Percentiles rank a stretch among this genome's conserved stretches.
Conservation (phyloP, 768 basidiomycete species). For the Lactarius sp. region DNA sequence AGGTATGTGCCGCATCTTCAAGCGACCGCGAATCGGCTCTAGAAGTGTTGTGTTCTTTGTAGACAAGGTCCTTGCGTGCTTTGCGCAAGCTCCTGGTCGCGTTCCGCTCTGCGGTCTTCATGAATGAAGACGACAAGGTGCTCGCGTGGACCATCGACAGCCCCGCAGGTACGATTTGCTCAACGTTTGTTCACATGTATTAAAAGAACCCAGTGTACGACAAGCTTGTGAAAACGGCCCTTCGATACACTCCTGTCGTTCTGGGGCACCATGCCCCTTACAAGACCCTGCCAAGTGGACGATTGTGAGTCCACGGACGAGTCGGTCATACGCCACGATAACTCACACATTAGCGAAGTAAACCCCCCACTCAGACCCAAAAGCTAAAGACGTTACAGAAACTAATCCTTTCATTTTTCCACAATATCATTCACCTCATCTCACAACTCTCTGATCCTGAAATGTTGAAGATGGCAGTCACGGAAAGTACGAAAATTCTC, state of each 20-base stretch:
- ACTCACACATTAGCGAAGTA: constrained; percentile 44
- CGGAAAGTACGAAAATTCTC: constrained; percentile 82
- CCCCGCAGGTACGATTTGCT: constrained; percentile 51
- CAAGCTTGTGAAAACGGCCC: constrained; percentile 81
- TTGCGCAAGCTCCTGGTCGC: constrained; percentile 81
- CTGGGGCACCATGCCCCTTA: constrained; percentile 84
- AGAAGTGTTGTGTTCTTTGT: constrained; percentile 8
- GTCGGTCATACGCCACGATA: neutral
- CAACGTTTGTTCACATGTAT: neutral
- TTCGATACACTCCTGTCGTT: constrained; percentile 88
- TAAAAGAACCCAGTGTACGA: constrained; percentile 68
- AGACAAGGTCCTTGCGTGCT: constrained; percentile 84
- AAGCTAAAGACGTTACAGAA: constrained; percentile 86
- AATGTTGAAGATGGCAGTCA: constrained; percentile 62
- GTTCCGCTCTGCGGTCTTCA: constrained; percentile 84
- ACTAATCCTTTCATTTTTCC: constrained; percentile 83
- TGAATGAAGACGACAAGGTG: constrained; percentile 79
- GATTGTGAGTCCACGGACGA: constrained; percentile 56
- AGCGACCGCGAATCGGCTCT: neutral
- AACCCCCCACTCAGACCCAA: constrained; percentile 72
- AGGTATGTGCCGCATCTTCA: constrained; percentile 43
- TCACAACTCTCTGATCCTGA: constrained; percentile 68
- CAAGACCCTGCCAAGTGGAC: constrained; percentile 76
- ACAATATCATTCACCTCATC: constrained; percentile 76
- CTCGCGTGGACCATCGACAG: constrained; percentile 86